phyloP scores from a whole-genome alignment of 2,329 filamentous ascomycete genomes.

The Alternaria burnsii region DNA sequence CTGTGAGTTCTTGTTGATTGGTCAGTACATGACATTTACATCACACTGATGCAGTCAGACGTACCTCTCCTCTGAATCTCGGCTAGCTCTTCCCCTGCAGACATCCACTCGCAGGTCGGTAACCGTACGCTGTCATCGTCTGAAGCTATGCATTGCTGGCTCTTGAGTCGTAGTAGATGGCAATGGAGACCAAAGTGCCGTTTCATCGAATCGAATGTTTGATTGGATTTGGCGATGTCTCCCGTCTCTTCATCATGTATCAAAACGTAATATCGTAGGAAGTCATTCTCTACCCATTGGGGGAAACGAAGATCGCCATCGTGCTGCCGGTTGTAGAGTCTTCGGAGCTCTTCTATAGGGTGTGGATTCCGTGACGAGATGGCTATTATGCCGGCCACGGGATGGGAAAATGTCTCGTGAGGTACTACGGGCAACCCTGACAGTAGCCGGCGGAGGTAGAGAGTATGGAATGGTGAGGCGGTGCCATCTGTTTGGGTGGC shows the following conservation, averaged over 20 bases:
- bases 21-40: constrained; percentile 14
- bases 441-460: constrained; percentile 84
- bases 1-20: constrained; percentile 63
- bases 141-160: constrained; percentile 82
- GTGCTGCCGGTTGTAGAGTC: constrained; percentile 85
- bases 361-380: constrained; percentile 87
- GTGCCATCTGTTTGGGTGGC: constrained; percentile 33
- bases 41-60: constrained; percentile 4
- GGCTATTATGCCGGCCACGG: constrained; percentile 91
- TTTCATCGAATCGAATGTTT: constrained; percentile 98
- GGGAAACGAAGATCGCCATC: constrained; percentile 77
- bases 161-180: constrained; percentile 85
- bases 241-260: constrained; percentile 96
- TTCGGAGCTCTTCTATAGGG: constrained; percentile 86
- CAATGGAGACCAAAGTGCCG: constrained; percentile 96
- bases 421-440: constrained; percentile 80
- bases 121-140: constrained; percentile 90
- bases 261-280: constrained; percentile 92
- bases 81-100: constrained; percentile 82
- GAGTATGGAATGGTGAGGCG: constrained; percentile 80
- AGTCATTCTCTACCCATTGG: constrained; percentile 88
- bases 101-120: constrained; percentile 86
- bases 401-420: constrained; percentile 93
- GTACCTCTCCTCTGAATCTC: constrained; percentile 72
- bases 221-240: constrained; percentile 88